phyloP scores from a whole-genome alignment of 257 asterid species.

The Rehmannia glutinosa region DNA sequence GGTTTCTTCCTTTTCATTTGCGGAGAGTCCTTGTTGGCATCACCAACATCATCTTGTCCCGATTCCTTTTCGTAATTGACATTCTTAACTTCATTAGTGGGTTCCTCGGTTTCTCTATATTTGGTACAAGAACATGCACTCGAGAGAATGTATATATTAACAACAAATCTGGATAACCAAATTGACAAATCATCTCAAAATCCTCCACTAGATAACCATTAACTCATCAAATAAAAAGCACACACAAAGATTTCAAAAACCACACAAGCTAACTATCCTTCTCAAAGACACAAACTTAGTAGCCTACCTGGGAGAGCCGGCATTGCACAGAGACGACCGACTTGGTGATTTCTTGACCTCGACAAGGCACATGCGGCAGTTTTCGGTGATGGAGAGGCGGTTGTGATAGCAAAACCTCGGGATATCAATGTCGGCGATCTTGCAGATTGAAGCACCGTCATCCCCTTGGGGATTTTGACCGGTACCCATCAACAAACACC shows the following conservation, averaged over 20 bases:
- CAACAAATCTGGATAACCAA: no score
- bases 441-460: constrained; percentile 87
- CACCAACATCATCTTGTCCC: constrained; percentile 43
- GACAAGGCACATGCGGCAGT: constrained; percentile 89
- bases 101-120: constrained; percentile 53
- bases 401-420: constrained; percentile 76
- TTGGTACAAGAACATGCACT: background rate
- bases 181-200: no score
- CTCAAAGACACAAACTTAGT: background rate
- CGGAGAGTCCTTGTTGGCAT: constrained; percentile 42
- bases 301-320: constrained; percentile 9
- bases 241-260: no score
- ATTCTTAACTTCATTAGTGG: constrained; percentile 38
- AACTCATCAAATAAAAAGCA: no score
- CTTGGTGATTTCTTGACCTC: constrained; percentile 91
- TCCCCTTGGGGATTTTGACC: constrained; percentile 82
- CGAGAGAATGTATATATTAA: no score
- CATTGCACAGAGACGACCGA: constrained; percentile 85
- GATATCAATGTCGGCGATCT: constrained; percentile 80
- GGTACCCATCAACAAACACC: constrained; percentile 79
- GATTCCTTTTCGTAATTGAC: constrained; percentile 50
- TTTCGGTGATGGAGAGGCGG: constrained; percentile 75
- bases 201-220: no score
- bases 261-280: no score
- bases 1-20: constrained; percentile 40